Evolutionary conservation across 371 early-diverging fungal genomes (phyloP), one percentile per base, ranked within the genome.

Genomic region (Rhizopus delemar): DNA sequence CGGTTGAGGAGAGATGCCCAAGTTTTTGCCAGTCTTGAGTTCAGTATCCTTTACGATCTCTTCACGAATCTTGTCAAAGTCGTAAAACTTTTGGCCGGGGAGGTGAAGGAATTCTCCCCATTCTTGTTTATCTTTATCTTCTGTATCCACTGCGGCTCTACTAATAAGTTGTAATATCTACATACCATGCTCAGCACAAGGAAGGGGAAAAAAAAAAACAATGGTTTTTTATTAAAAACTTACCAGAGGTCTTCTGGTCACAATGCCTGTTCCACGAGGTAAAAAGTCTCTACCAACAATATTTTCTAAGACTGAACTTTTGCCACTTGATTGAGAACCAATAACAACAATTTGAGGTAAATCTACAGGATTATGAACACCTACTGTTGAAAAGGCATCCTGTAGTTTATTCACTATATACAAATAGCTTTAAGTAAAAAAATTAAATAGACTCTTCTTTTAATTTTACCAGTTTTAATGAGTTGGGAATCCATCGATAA

Each of bases 341-440:
- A 99, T 93, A 45, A 98, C 99, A 46, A 93, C 93, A 72, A 99
- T 98, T 79, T 98, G 99, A 8, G 99, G 99, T 51, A 99, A 79
- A 80, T 99, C 99, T 5, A 99, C 93, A 4, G 98, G 97, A 72
- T 97, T 97, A 57, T 89, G 84, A 38, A 96, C 96, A 56, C 96
- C 95, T n/a, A 95, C 96, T 8, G 95, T 91, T 13, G 95, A 80
- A 78, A 99, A 99, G 39, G 97, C 95, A 74, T 97, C 97, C 74
- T 99, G 99, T 60, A 99, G 89, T 52, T 87, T 91, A 73, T 96
- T 96, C 60, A 94, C 85, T 75, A 53, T 43, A 51, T 29, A 28
- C 11, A n/a, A 8, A n/a, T 31, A 41, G 31, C 13, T 39, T 39
- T 57, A 5, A 49, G 13, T 46, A 11, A 41, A 46, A 46, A 41